Percentiles rank a stretch among this genome's conserved stretches.
These are phyloP conservation scores for Scutellaria minor DNA, from an alignment of 257 asterid species.

Conservation along the genomic window DNA sequence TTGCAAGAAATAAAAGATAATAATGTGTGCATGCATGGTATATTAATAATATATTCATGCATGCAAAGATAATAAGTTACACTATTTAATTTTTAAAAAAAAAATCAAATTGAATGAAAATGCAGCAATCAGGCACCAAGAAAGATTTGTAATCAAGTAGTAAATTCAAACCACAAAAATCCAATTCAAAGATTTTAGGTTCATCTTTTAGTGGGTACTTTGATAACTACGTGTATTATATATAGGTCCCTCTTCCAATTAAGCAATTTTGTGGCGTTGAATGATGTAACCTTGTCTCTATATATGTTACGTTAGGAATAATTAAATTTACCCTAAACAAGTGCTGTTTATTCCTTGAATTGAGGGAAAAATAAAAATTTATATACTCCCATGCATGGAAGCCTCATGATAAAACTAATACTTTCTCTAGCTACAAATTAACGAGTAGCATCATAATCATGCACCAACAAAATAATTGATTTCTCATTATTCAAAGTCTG, in stretches of 20 bases:
- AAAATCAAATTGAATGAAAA: conserved; percentile 4
- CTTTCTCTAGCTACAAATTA: too few species aligned
- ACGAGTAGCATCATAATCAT: too few species aligned
- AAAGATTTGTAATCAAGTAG: not conserved
- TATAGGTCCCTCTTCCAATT: conserved; percentile 2
- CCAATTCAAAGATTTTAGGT: conserved; percentile 25
- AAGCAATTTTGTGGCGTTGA: conserved; percentile 23
- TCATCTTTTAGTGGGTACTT: conserved; percentile 5
- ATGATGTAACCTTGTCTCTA: not conserved
- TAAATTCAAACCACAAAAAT: conserved; percentile 8
- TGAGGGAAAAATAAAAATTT: too few species aligned
- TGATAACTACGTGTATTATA: conserved; percentile 17
- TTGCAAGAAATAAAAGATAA: not conserved
- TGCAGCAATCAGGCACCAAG: not conserved
- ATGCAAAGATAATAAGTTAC: not conserved
- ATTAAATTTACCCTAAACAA: too few species aligned
- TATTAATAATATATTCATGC: conserved; percentile 4
- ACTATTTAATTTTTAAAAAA: not conserved
- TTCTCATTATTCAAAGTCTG: too few species aligned
- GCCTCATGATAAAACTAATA: too few species aligned
- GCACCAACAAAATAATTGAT: too few species aligned
- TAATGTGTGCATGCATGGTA: conserved; percentile 2
- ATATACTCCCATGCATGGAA: too few species aligned
- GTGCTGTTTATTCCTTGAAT: too few species aligned
- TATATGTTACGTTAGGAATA: too few species aligned